These are phyloP conservation scores for Batkoa obscura DNA, from an alignment of 371 early-diverging fungal genomes.

Conservation along the genomic window DNA sequence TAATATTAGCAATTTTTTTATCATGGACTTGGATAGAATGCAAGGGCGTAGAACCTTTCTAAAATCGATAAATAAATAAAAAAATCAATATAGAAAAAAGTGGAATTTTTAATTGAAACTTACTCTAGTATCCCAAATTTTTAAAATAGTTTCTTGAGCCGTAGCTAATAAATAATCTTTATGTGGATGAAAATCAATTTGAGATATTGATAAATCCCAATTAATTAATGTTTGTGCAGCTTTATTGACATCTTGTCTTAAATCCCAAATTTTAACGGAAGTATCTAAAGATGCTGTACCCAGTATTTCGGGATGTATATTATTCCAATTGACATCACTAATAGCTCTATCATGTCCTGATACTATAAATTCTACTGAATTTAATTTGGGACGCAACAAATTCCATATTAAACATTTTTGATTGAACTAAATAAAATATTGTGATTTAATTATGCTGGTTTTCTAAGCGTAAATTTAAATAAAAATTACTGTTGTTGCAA, in stretches of 20 bases:
- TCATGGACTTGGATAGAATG: slow-evolving; percentile 50
- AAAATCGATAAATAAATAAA: slow-evolving; percentile 1
- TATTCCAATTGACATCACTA: slow-evolving; percentile 71
- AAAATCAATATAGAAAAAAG: not conserved
- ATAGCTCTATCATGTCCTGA: slow-evolving; percentile 63
- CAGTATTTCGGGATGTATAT: slow-evolving; percentile 49
- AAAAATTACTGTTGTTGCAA: slow-evolving; percentile 55
- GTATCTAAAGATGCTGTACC: slow-evolving; percentile 73
- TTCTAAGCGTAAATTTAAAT: not conserved
- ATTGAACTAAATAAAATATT: slow-evolving; percentile 34
- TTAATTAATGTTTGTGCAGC: slow-evolving; percentile 54
- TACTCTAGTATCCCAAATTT: slow-evolving; percentile 71
- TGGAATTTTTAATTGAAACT: not conserved
- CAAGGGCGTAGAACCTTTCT: slow-evolving; percentile 57
- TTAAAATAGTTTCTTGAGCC: slow-evolving; percentile 63
- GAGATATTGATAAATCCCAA: slow-evolving; percentile 74
- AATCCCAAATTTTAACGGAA: slow-evolving; percentile 76
- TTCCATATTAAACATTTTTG: slow-evolving; percentile 71
- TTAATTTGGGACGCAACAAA: slow-evolving; percentile 21
- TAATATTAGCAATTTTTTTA: slow-evolving; percentile 69
- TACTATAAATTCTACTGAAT: slow-evolving; percentile 46
- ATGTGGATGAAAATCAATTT: slow-evolving; percentile 64
- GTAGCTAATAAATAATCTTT: slow-evolving; percentile 61
- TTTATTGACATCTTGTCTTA: slow-evolving; percentile 30
- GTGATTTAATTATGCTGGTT: not conserved